Conservation (phyloP, 2,329 filamentous ascomycete species). For the Ophiosphaerella herpotricha region DNA sequence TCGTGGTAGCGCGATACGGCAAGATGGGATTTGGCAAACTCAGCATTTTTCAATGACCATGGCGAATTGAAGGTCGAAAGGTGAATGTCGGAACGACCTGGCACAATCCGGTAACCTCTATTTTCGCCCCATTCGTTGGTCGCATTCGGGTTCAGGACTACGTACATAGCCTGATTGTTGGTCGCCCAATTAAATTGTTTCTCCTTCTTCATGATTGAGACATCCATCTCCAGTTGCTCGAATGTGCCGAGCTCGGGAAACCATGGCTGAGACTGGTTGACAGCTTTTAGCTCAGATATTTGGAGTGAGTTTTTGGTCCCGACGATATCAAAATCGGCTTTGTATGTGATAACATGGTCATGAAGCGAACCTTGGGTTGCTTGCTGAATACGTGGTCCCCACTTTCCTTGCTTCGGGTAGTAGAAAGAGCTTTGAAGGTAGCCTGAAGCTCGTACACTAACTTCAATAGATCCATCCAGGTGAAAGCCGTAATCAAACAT, state of each 20-base stretch:
- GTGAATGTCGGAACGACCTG: slow-evolving; percentile 30
- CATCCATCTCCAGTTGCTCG: slow-evolving; percentile 37
- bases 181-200: slow-evolving; percentile 55
- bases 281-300: slow-evolving; percentile 33
- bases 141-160: slow-evolving; percentile 57
- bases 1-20: slow-evolving; percentile 53
- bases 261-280: slow-evolving; percentile 33
- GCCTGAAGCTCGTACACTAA: slow-evolving; percentile 36
- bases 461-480: slow-evolving; percentile 42
- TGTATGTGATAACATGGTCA: slow-evolving; percentile 50
- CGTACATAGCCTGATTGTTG: slow-evolving; percentile 53
- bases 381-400: slow-evolving; percentile 46
- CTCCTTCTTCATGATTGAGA: slow-evolving; percentile 46
- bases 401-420: slow-evolving; percentile 38
- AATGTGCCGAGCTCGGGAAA: slow-evolving; percentile 41
- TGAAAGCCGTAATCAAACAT: slow-evolving; percentile 38
- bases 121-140: slow-evolving; percentile 58
- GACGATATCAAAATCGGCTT: slow-evolving; percentile 47
- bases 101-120: slow-evolving; percentile 56
- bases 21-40: slow-evolving; percentile 47
- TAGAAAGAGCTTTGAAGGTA: slow-evolving; percentile 43
- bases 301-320: slow-evolving; percentile 43
- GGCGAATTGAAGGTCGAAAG: slow-evolving; percentile 46
- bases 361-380: slow-evolving; percentile 43
- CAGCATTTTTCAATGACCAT: slow-evolving; percentile 39